phyloP scores from a whole-genome alignment of 2,329 filamentous ascomycete species.

The Phoma herbarum region DNA sequence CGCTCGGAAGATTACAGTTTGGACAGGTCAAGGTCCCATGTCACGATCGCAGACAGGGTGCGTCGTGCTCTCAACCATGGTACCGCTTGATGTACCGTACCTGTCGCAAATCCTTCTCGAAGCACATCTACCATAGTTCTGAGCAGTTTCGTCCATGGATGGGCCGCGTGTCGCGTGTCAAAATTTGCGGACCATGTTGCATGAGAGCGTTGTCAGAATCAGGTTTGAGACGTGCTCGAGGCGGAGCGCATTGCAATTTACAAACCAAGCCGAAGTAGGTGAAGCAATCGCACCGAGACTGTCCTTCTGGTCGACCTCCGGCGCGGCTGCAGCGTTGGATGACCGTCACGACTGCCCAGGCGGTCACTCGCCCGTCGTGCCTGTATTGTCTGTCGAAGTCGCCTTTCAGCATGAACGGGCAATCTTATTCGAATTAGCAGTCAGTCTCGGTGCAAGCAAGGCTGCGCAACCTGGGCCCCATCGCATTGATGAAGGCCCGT shows the following conservation, averaged over 20 bases:
- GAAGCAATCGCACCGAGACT: constrained; percentile 32
- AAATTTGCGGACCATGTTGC: constrained; percentile 21
- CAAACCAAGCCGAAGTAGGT: constrained; percentile 20
- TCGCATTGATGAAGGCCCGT: constrained; percentile 14
- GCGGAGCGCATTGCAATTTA: constrained; percentile 28
- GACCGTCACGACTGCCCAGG: constrained; percentile 23
- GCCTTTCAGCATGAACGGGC: constrained; percentile 15
- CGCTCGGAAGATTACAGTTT: constrained; percentile 48
- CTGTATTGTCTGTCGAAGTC: neutral
- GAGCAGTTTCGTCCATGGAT: constrained; percentile 13
- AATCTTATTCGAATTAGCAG: constrained; percentile 34
- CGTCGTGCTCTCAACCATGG: constrained; percentile 30
- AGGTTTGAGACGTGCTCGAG: constrained; percentile 32
- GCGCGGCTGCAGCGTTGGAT: constrained; percentile 25
- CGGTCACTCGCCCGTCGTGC: constrained; percentile 28
- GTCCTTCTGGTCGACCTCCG: constrained; percentile 14
- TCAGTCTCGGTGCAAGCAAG: constrained; percentile 5
- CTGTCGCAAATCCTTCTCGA: constrained; percentile 39
- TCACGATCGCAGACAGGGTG: constrained; percentile 47
- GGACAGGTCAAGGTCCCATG: constrained; percentile 51
- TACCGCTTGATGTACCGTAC: constrained; percentile 37
- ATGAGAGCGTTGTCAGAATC: constrained; percentile 26
- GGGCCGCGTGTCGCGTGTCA: constrained; percentile 43
- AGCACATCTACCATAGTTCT: constrained; percentile 29
- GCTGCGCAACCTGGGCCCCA: constrained; percentile 13